Conservation (phyloP, 2,329 filamentous ascomycete genomes). For the Claviceps quebecensis region DNA sequence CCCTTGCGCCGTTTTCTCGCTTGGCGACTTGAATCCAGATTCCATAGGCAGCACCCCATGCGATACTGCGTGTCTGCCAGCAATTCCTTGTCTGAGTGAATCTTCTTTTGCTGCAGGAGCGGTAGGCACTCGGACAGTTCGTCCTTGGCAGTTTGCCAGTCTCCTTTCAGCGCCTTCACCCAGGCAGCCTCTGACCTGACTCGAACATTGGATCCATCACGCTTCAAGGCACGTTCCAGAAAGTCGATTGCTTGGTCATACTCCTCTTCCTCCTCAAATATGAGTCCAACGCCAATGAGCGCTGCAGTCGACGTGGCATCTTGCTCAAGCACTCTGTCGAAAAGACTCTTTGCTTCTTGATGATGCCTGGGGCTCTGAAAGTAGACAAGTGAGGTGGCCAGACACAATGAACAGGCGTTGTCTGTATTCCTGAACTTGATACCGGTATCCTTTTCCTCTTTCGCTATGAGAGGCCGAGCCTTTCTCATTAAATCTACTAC, state of each 20-base stretch:
- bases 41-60: constrained; percentile 77
- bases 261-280: constrained; percentile 87
- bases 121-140: constrained; percentile 59
- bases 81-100: constrained; percentile 47
- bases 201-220: constrained; percentile 60
- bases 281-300: constrained; percentile 77
- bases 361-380: constrained; percentile 86
- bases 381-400: constrained; percentile 80
- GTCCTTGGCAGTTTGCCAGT: constrained; percentile 51
- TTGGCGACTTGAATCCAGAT: constrained; percentile 57
- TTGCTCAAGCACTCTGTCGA: constrained; percentile 64
- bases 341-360: constrained; percentile 71
- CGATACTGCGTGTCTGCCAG: constrained; percentile 77
- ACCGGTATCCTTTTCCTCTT: constrained; percentile 53
- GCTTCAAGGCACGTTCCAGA: constrained; percentile 57
- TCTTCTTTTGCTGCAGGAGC: constrained; percentile 48
- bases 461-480: constrained; percentile 46
- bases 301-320: constrained; percentile 67
- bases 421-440: constrained; percentile 53
- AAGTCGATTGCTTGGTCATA: constrained; percentile 72
- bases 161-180: constrained; percentile 74
- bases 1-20: constrained; percentile 69
- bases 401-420: constrained; percentile 61
- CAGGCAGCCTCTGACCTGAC: constrained; percentile 81
- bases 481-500: constrained; percentile 68